phyloP scores from a whole-genome alignment of 192 early-diverging fungal genomes.

The Backusella liffmaniae region DNA sequence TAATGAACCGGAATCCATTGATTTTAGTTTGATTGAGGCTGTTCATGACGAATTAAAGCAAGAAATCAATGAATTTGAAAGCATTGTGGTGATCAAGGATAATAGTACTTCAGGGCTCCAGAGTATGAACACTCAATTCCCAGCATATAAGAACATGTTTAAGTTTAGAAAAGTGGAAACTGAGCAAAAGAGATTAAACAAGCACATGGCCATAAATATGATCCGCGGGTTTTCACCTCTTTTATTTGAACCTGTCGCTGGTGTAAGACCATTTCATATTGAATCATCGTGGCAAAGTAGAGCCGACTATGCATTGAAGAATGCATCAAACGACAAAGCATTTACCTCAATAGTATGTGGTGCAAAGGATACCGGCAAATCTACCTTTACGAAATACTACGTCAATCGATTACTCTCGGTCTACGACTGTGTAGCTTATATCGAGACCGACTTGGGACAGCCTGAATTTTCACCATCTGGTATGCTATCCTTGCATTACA shows the following conservation, averaged over 20 bases:
- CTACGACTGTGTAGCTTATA: conserved; percentile 71
- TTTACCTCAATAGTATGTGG: conserved; percentile 63
- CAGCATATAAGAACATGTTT: conserved; percentile 52
- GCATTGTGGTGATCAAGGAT: conserved; percentile 38
- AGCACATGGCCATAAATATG: background rate
- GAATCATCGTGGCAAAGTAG: conserved; percentile 40
- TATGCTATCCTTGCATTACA: conserved; percentile 72
- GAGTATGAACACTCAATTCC: conserved; percentile 43
- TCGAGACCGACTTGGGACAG: conserved; percentile 95
- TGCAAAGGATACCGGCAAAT: conserved; percentile 84
- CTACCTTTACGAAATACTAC: conserved; percentile 76
- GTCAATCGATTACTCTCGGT: conserved; percentile 76
- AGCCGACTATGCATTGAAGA: conserved; percentile 5
- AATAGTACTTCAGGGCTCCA: conserved; percentile 44
- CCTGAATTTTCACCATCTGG: conserved; percentile 85
- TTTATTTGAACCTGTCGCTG: conserved; percentile 21
- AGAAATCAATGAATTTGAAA: background rate
- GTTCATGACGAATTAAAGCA: conserved; percentile 7
- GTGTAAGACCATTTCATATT: conserved; percentile 34
- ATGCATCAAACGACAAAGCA: conserved; percentile 27
- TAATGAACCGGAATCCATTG: conserved; percentile 11
- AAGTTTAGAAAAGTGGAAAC: conserved; percentile 17
- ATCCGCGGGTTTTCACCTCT: conserved; percentile 54
- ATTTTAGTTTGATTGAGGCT: conserved; percentile 10
- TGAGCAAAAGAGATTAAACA: background rate